Evolutionary conservation across 2,329 filamentous ascomycete genomes (phyloP).

Genomic region (Calonectria ilicicola): DNA sequence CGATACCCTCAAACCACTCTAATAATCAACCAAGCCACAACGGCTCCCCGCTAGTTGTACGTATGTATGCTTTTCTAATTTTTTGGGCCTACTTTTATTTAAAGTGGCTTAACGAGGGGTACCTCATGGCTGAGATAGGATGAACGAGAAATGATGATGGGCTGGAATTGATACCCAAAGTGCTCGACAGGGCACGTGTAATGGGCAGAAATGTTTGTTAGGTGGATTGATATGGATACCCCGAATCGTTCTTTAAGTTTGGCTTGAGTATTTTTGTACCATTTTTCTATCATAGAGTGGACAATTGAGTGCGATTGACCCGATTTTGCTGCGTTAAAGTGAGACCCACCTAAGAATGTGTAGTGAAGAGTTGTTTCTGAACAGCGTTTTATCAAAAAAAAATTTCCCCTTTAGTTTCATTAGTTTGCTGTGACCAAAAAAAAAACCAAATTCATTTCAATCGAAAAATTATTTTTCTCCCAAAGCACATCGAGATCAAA

Average conservation of each 20-base stretch:
- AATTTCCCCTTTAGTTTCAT: no score
- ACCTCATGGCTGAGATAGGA: neutral
- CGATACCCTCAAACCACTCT: conserved; percentile 17
- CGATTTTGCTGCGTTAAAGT: neutral
- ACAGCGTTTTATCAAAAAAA: no score
- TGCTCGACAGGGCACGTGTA: conserved; percentile 21
- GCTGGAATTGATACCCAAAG: conserved; percentile 35
- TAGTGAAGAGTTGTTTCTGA: no score
- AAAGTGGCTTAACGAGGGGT: neutral
- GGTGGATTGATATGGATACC: conserved; percentile 32
- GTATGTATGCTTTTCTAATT: conserved; percentile 4
- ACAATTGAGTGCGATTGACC: neutral
- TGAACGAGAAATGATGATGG: conserved; percentile 18
- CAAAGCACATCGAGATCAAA: no score
- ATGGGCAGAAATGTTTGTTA: conserved; percentile 9
- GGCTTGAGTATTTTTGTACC: neutral
- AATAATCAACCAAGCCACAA: conserved; percentile 5
- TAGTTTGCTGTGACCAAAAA: no score
- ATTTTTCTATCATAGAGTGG: neutral
- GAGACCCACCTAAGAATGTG: neutral
- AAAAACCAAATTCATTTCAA: no score
- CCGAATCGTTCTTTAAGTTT: conserved; percentile 32
- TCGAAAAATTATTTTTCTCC: no score
- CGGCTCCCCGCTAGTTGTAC: neutral
- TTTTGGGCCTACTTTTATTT: conserved; percentile 6